Evolutionary conservation across 23 red algal genomes (phyloP).

Genomic region (Gracilaria caudata): DNA sequence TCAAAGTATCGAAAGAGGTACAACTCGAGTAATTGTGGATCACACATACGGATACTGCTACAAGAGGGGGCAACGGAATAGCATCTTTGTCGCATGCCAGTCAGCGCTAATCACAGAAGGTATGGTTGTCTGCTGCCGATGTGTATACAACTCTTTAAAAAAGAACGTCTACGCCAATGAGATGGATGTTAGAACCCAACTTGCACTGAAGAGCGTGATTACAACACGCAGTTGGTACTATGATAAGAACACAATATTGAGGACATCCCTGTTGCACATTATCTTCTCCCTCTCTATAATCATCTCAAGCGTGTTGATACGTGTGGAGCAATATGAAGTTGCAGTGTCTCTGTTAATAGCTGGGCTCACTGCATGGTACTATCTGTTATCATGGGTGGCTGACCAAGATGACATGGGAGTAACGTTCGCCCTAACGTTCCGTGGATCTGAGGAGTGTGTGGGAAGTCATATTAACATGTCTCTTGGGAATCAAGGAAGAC

Average conservation of each 20-base stretch:
- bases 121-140: constrained; percentile 26
- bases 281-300: not conserved
- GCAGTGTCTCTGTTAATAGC: constrained; percentile 20
- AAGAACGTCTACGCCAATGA: not conserved
- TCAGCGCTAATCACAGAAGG: constrained; percentile 9
- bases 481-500: constrained; percentile 14
- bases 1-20: not conserved
- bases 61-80: constrained; percentile 23
- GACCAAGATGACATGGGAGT: not conserved
- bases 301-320: constrained; percentile 3
- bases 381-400: constrained; percentile 4
- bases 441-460: not conserved
- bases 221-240: constrained; percentile 3
- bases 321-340: constrained; percentile 21
- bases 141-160: constrained; percentile 16
- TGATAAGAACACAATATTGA: not conserved
- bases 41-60: constrained; percentile 13
- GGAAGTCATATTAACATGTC: constrained; percentile 26
- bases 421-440: constrained; percentile 7
- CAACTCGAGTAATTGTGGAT: not conserved
- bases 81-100: constrained; percentile 14
- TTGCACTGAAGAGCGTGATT: constrained; percentile 23
- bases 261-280: not conserved
- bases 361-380: constrained; percentile 7
- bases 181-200: constrained; percentile 15